These are phyloP conservation scores for Lodderomyces margitis DNA, from an alignment of 1,139 yeast genomes.

Conservation along the genomic window DNA sequence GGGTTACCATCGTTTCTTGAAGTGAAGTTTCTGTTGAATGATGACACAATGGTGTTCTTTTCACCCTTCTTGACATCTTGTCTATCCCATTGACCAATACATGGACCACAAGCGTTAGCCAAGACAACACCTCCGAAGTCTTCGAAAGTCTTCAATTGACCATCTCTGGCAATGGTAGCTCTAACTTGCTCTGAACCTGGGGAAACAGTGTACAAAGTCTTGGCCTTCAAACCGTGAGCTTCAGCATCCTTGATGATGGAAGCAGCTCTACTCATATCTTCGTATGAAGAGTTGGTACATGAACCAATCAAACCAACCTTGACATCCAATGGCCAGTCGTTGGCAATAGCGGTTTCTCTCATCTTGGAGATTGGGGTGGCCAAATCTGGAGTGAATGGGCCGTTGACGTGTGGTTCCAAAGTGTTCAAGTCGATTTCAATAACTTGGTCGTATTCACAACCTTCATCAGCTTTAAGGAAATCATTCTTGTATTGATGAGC, in stretches of 20 bases:
- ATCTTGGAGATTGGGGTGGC: slow-evolving; percentile 95
- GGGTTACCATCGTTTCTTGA: slow-evolving; percentile 99
- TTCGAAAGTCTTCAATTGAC: slow-evolving; percentile 84
- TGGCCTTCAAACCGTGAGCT: slow-evolving; percentile 85
- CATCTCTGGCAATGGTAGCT: slow-evolving; percentile 98
- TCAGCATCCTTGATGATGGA: slow-evolving; percentile 91
- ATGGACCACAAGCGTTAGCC: slow-evolving; percentile 99
- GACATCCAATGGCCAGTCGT: slow-evolving; percentile 93
- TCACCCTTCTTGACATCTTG: slow-evolving; percentile 96
- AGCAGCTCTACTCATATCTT: slow-evolving; percentile 98
- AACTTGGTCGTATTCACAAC: slow-evolving; percentile 93
- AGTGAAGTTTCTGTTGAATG: slow-evolving; percentile 99
- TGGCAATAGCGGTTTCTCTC: slow-evolving; percentile 81
- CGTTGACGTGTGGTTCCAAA: slow-evolving; percentile 96
- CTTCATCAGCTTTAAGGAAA: slow-evolving; percentile 86
- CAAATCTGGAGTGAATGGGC: slow-evolving; percentile 99
- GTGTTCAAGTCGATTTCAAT: slow-evolving; percentile 93
- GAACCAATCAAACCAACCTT: slow-evolving; percentile 98
- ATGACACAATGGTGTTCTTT: slow-evolving; percentile 96
- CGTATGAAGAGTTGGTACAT: slow-evolving; percentile 98
- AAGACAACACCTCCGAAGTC: slow-evolving; percentile 93
- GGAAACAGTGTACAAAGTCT: slow-evolving; percentile 88
- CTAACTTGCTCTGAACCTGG: slow-evolving; percentile 99
- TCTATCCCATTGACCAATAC: slow-evolving; percentile 99
- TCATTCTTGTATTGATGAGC: slow-evolving; percentile 75